A percentile compares a stretch with the other conserved stretches of the same genome.
These are phyloP conservation scores for Pyrenochaeta sp. DNA, from an alignment of 2,329 filamentous ascomycete species.

Conservation along the genomic window DNA sequence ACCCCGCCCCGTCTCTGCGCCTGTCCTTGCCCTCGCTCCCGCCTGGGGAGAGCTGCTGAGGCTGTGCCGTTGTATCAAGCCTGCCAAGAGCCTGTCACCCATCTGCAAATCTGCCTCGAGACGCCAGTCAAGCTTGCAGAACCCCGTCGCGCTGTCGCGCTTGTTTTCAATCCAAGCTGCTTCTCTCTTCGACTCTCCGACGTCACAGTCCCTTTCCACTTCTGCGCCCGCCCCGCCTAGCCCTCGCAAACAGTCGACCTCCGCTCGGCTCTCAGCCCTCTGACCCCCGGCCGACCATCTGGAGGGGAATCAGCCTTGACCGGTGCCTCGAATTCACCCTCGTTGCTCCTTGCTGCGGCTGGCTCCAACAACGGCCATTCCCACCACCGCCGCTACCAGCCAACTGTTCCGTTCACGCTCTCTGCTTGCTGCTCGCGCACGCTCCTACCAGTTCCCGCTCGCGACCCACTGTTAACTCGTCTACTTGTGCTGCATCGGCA, in stretches of 20 bases:
- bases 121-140: constrained; percentile 36
- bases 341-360: constrained; percentile 40
- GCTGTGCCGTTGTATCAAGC: constrained; percentile 45
- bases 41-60: constrained; percentile 36
- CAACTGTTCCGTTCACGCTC: constrained; percentile 22
- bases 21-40: constrained; percentile 24
- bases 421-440: constrained; percentile 30
- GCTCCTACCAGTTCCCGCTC: constrained; percentile 27
- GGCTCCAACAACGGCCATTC: constrained; percentile 31
- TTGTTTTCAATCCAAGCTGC: constrained; percentile 33
- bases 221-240: constrained; percentile 24
- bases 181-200: constrained; percentile 20
- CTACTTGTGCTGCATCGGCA: constrained; percentile 37
- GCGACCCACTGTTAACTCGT: constrained; percentile 33
- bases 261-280: constrained; percentile 40
- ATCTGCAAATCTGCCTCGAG: constrained; percentile 47
- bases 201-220: constrained; percentile 22
- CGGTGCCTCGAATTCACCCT: constrained; percentile 38
- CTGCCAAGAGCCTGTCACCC: constrained; percentile 37
- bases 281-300: constrained; percentile 29
- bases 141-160: constrained; percentile 39
- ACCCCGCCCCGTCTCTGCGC: too few species aligned
- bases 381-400: constrained; percentile 31
- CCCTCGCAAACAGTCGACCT: constrained; percentile 21
- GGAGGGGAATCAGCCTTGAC: constrained; percentile 47